Evolutionary conservation across 2,329 filamentous ascomycete species (phyloP).

Genomic region (Alternaria arbusti): DNA sequence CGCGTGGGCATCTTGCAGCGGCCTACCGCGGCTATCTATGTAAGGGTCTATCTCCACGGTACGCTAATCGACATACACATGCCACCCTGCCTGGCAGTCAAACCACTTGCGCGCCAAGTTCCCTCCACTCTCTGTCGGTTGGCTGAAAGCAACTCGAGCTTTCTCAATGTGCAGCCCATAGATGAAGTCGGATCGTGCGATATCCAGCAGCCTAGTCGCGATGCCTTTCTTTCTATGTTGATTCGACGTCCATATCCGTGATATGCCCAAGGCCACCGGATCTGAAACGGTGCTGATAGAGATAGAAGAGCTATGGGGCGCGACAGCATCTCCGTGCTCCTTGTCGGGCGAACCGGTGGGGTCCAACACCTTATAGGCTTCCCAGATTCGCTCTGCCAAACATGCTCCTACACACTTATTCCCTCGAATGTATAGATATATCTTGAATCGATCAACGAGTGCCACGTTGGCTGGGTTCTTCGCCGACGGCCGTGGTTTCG

Average conservation of each 20-base stretch:
- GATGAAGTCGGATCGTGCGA: constrained; percentile 61
- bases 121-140: constrained; percentile 68
- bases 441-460: constrained; percentile 60
- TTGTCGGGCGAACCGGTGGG: constrained; percentile 24
- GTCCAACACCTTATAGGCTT: constrained; percentile 59
- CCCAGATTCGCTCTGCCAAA: constrained; percentile 66
- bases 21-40: background rate
- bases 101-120: constrained; percentile 65
- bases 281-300: constrained; percentile 52
- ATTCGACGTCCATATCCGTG: constrained; percentile 69
- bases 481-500: constrained; percentile 41
- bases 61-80: constrained; percentile 65
- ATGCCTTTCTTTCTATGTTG: constrained; percentile 63
- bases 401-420: constrained; percentile 68
- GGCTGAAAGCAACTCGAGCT: constrained; percentile 66
- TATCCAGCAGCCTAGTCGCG: constrained; percentile 64
- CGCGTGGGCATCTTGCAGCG: background rate
- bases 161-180: constrained; percentile 63
- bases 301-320: constrained; percentile 45
- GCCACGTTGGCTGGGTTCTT: constrained; percentile 26
- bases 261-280: constrained; percentile 65
- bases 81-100: constrained; percentile 62
- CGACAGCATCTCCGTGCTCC: constrained; percentile 19
- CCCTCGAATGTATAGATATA: constrained; percentile 67
- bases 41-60: background rate